phyloP scores from a whole-genome alignment of 768 basidiomycete species.

The Hemileccinum impolitum region DNA sequence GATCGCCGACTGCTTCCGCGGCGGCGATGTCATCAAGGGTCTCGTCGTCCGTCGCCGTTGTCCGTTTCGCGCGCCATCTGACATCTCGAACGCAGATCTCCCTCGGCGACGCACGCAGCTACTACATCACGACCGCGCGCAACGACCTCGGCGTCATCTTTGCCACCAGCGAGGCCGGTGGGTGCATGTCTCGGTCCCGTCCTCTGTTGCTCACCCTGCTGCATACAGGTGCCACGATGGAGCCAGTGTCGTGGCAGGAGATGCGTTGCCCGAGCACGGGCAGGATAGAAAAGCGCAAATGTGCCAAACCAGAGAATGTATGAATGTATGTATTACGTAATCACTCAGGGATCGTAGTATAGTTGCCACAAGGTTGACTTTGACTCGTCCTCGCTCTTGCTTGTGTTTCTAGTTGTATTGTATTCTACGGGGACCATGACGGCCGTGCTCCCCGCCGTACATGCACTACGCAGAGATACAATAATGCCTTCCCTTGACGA shows the following conservation, averaged over 20 bases:
- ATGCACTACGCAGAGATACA: slow-evolving; percentile 57
- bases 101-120: slow-evolving; percentile 86
- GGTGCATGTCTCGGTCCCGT: slow-evolving; percentile 16
- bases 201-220: slow-evolving; percentile 2
- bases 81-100: slow-evolving; percentile 58
- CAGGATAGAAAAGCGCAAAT: slow-evolving; percentile 76
- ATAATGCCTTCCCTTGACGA: slow-evolving; percentile 63
- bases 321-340: slow-evolving; percentile 39
- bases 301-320: slow-evolving; percentile 68
- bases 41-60: slow-evolving; percentile 61
- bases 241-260: slow-evolving; percentile 86
- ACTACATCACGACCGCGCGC: slow-evolving; percentile 87
- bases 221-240: slow-evolving; percentile 68
- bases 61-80: slow-evolving; percentile 1
- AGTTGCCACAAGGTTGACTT: slow-evolving; percentile 16
- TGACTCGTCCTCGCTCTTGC: slow-evolving; percentile 3
- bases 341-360: slow-evolving; percentile 5
- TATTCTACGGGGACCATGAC: slow-evolving; percentile 42
- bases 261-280: slow-evolving; percentile 88
- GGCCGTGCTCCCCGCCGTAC: slow-evolving; percentile 59
- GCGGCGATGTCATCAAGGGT: slow-evolving; percentile 87
- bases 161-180: slow-evolving; percentile 84
- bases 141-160: slow-evolving; percentile 92
- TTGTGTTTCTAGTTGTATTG: slow-evolving; percentile 24
- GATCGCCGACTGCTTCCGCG: slow-evolving; percentile 87